Evolutionary conservation across 2,329 filamentous ascomycete species (phyloP).

Genomic region (Daldinia sp.): DNA sequence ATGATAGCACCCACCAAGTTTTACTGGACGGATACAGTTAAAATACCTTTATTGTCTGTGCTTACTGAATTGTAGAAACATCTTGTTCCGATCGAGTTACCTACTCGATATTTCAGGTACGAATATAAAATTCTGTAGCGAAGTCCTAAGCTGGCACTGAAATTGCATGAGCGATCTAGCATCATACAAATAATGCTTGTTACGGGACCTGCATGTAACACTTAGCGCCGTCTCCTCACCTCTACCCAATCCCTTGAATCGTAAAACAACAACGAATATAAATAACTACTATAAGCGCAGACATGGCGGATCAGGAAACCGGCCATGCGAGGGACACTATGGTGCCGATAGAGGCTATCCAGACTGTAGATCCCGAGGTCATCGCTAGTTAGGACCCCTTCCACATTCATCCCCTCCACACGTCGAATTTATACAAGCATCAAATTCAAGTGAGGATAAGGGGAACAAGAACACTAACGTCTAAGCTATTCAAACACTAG

Average conservation of each 20-base stretch:
- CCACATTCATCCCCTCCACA: not conserved
- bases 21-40: not conserved
- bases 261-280: not conserved
- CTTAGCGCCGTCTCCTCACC: conserved; percentile 28
- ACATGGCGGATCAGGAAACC: conserved; percentile 16
- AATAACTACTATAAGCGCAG: not conserved
- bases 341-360: conserved; percentile 32
- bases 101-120: not conserved
- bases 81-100: not conserved
- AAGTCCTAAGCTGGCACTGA: not conserved
- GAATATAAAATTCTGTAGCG: too few relatives aligned
- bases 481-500: conserved; percentile 8
- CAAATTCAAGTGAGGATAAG: too few relatives aligned
- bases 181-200: not conserved
- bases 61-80: not conserved
- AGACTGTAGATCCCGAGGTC: conserved; percentile 29
- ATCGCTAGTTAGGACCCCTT: conserved; percentile 17
- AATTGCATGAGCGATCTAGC: not conserved
- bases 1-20: not conserved
- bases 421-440: too few relatives aligned
- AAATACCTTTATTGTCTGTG: not conserved
- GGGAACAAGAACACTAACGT: not conserved
- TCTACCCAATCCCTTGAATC: not conserved
- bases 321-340: not conserved
- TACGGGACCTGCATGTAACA: not conserved